Evolutionary conservation across 345 rosid species (phyloP), one percentile per base, ranked within the genome.

Genomic region (Lepidium didymum): DNA sequence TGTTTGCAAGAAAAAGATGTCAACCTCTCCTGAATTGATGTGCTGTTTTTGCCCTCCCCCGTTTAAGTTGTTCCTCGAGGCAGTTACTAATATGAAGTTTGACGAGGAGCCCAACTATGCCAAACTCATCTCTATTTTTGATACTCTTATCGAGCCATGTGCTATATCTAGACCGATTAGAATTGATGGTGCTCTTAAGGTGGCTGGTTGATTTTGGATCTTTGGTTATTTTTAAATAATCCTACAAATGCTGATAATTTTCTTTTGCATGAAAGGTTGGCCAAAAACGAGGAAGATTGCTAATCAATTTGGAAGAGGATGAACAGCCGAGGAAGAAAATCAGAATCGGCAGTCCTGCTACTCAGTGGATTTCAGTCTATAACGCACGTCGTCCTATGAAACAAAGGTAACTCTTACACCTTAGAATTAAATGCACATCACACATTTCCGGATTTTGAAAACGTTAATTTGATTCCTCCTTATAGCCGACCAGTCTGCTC

Each of bases 171-270:
- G 96, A 75, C 97, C 99, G 52, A 81, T 94, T 67, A 83, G 91
- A 84, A 94, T 87, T n/a, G 96, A 94, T 54, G 99, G 96, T 75
- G 99, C 99, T 68, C 81, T 84, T 47, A 90, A 93, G 97, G 98
- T 93, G 23, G 68, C 46, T 64, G 68, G 68, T 50, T 64, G 68
- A 67, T 36, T 64, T 59, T 63, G 23, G 16, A 35, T 75, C 34
- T 34, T 13, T 44, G 18, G 10, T 56, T 46, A 10, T 34, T 75
- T 55, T 16, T n/a, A 40, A 23, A 35, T 42, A 36, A 43, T 52
- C 55, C 36, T 27, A 46, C 35, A n/a, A 33, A 12, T 72, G 50
- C 46, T 61, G 44, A 46, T 34, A 62, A 70, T 23, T 56, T 51
- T 29, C 51, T 35, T 72, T 64, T 63, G 56, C 43, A 12, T 80